Conservation (phyloP, 257 asterid genomes). For the Anisodus tanguticus region DNA sequence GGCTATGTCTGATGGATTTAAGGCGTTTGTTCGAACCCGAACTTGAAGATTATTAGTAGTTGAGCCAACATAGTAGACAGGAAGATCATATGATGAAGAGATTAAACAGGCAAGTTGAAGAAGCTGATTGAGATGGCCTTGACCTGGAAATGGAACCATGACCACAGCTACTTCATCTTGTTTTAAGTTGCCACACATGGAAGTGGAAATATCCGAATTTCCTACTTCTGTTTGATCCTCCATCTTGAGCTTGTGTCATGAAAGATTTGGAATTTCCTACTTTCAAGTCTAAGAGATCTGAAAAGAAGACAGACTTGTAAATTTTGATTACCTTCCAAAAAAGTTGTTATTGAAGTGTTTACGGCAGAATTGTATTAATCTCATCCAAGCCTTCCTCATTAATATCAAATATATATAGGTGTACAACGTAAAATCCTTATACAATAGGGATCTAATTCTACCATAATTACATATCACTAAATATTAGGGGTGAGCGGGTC, state of each 20-base stretch:
- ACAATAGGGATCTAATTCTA: too few relatives aligned
- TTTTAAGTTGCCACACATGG: neutral
- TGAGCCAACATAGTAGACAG: neutral
- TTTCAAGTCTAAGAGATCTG: neutral
- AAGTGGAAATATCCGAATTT: neutral
- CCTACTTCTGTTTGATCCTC: too few relatives aligned
- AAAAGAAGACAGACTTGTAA: neutral
- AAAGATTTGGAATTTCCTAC: too few relatives aligned
- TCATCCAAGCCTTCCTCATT: too few relatives aligned
- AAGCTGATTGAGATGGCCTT: neutral
- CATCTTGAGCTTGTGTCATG: too few relatives aligned
- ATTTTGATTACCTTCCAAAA: too few relatives aligned
- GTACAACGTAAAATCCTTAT: too few relatives aligned
- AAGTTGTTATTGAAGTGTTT: neutral
- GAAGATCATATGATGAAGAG: neutral
- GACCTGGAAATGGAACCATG: constrained; percentile 5
- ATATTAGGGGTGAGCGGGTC: too few relatives aligned
- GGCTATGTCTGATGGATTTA: neutral
- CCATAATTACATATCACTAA: too few relatives aligned
- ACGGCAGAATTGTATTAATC: too few relatives aligned
- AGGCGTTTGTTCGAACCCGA: neutral
- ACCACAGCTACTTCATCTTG: neutral
- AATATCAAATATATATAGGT: too few relatives aligned
- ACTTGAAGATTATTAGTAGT: neutral
- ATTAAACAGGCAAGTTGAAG: neutral